Evolutionary conservation across 2,329 filamentous ascomycete genomes (phyloP), one percentile per base, ranked within the genome.

Genomic region (Massarina eburnea): DNA sequence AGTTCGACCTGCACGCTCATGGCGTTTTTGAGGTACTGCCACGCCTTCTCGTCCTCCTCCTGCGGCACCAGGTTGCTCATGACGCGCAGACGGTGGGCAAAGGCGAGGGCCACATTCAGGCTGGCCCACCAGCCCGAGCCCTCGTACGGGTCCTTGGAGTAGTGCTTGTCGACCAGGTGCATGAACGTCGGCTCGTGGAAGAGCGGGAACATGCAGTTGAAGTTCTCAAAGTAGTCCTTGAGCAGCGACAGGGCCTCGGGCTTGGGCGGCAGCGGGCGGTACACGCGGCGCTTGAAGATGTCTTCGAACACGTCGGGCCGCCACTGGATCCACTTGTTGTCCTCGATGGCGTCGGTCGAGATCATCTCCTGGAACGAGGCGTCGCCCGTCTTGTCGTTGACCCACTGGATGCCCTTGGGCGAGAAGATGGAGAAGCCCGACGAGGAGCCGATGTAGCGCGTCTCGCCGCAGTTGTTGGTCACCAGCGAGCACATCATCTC

Each of bases 401-500:
- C 92, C 94, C 94, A 99, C 69, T 96, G 88, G 43, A 99, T 95
- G 35, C 94, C 94, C 68, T 96, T 96, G 12, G 92, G 94, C 0
- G 92, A 97, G 75, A 99, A 97, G 59, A 99, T 99, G 43, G 92
- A 97, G 71, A 97, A 97, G 3, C 94, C 94, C 2, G 94, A 99
- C 0, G 92, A 97, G 0, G 91, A 96, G 91, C 90, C 94, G 58
- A 97, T 95, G 67, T 96, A 99, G 71, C 94, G 81, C 7, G 92
- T 96, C 75, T 99, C 94, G 43, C 94, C 94, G 52, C 84, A 88
- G 59, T 92, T 91, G 66, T 96, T 97, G 1, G 92, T 97, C 22
- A 99, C 91, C 24, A 99, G 75, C 2, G 91, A 96, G 71, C 92
- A 97, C 94, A 99, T 97, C 87, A 96, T 94, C 73, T 99, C 94